phyloP scores from a whole-genome alignment of 164 flowering plant species.

The Vitis amurensis region DNA sequence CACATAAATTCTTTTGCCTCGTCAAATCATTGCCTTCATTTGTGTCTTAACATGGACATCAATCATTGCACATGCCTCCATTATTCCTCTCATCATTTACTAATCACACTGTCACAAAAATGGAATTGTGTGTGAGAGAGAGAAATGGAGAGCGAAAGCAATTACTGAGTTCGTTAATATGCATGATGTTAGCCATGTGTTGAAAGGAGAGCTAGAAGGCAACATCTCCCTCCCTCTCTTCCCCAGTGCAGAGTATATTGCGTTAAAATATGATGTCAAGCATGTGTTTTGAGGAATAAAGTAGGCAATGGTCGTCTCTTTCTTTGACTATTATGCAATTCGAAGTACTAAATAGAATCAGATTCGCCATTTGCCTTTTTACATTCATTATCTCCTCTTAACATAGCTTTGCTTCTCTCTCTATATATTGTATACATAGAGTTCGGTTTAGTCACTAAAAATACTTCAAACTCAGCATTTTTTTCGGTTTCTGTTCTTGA shows the following conservation, averaged over 20 bases:
- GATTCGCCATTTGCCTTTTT: slow-evolving; percentile 15
- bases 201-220: neutral
- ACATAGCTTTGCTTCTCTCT: neutral
- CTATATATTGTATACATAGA: neutral
- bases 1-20: slow-evolving; percentile 6
- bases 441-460: neutral
- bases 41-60: slow-evolving; percentile 12
- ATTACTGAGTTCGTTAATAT: neutral
- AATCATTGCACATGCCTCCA: slow-evolving; percentile 35
- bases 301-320: slow-evolving; percentile 19
- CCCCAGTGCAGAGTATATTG: neutral
- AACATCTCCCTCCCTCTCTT: slow-evolving; percentile 3
- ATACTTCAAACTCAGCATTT: neutral
- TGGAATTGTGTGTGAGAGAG: neutral
- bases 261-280: slow-evolving; percentile 5
- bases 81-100: slow-evolving; percentile 10
- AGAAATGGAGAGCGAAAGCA: neutral
- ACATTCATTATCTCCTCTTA: slow-evolving; percentile 4
- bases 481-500: neutral
- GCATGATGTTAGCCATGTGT: slow-evolving; percentile 34
- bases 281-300: slow-evolving; percentile 28
- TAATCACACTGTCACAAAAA: neutral
- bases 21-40: slow-evolving; percentile 20
- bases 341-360: neutral
- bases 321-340: neutral